phyloP scores from a whole-genome alignment of 306 rosid genomes.

The barrel medic (Medicago truncatula) region MtrunA17r5.0-ANR NC_053045.1:59528501-59529000 shows the following conservation, averaged over 20 bases:
- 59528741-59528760: conserved; percentile 3
- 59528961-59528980: conserved; percentile 51
- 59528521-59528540: conserved; percentile 71
- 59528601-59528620: conserved; percentile 69
- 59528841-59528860: conserved; percentile 52
- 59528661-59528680: conserved; percentile 45
- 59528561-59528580: conserved; percentile 50
- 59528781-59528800: conserved; percentile 46
- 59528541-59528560: conserved; percentile 69
- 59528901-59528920: conserved; percentile 49
- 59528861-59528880: conserved; percentile 52
- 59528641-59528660: conserved; percentile 58
- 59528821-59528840: conserved; percentile 19
- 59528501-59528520: conserved; percentile 75
- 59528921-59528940: conserved; percentile 68
- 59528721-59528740: conserved; percentile 39
- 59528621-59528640: conserved; percentile 77
- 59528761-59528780: conserved; percentile 20
- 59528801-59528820: conserved; percentile 47
- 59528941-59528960: conserved; percentile 57
- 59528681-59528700: conserved; percentile 51
- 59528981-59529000: conserved; percentile 77
- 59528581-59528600: conserved; percentile 70
- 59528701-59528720: conserved; percentile 49
- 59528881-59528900: conserved; percentile 47